Conservation (phyloP, 2,329 filamentous ascomycete genomes). For the Microsporum audouinii region DNA sequence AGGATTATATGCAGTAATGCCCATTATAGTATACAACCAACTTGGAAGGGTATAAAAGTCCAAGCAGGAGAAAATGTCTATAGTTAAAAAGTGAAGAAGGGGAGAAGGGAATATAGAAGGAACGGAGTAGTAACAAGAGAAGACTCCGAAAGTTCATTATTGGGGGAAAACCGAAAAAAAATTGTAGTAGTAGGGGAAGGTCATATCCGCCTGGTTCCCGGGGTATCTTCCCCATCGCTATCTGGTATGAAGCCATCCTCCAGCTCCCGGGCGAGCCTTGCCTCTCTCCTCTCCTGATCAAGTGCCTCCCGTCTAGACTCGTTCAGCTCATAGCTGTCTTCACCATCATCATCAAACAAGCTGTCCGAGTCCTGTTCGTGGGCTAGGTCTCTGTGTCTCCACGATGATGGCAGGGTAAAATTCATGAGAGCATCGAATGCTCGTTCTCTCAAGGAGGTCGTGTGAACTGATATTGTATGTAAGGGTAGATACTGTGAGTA, state of each 20-base stretch:
- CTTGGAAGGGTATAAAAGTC: neutral
- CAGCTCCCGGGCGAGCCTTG: constrained; percentile 63
- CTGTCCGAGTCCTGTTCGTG: constrained; percentile 42
- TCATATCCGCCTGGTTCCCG: neutral
- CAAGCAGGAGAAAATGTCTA: neutral
- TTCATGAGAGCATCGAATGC: constrained; percentile 32
- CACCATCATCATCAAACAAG: constrained; percentile 52
- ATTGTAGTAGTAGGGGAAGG: neutral
- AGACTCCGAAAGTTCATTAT: neutral
- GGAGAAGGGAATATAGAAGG: neutral
- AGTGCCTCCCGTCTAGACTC: constrained; percentile 34
- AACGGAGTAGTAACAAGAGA: neutral
- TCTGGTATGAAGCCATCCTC: constrained; percentile 66
- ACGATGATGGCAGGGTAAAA: constrained; percentile 34
- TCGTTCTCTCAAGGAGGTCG: constrained; percentile 45
- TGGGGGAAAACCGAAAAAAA: neutral
- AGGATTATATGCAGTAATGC: neutral
- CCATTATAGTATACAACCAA: neutral
- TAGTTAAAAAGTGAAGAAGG: neutral
- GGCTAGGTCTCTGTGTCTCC: constrained; percentile 35
- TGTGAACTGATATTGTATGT: constrained; percentile 40
- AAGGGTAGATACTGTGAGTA: constrained; percentile 66
- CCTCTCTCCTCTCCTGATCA: constrained; percentile 34
- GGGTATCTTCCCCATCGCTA: constrained; percentile 43
- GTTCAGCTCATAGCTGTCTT: constrained; percentile 45